Evolutionary conservation across 768 basidiomycete genomes (phyloP).

Genomic region (Infundibulicybe gibba): DNA sequence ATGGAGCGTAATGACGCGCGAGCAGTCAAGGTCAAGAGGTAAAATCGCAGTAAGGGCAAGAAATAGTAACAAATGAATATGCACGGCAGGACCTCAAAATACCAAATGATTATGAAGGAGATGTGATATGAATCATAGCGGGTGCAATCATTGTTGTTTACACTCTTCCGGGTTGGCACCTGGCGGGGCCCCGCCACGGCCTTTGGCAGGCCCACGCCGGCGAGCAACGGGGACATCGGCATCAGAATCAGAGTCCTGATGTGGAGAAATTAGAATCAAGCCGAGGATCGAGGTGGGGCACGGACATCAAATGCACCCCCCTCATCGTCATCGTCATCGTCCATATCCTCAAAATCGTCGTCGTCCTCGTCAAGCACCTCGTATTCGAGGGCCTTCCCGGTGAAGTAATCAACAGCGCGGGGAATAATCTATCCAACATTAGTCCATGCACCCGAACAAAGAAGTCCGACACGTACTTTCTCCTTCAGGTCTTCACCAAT

Average conservation of each 20-base stretch:
- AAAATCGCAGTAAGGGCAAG: too few relatives aligned
- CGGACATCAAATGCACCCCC: constrained; percentile 58
- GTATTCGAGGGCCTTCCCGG: constrained; percentile 90
- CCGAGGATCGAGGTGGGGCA: constrained; percentile 5
- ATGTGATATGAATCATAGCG: too few relatives aligned
- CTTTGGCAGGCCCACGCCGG: constrained; percentile 56
- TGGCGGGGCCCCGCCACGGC: constrained; percentile 37
- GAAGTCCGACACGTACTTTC: constrained; percentile 48
- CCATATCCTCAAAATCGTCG: constrained; percentile 54
- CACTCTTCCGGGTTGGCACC: constrained; percentile 81
- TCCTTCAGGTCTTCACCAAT: constrained; percentile 98
- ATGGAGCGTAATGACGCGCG: too few relatives aligned
- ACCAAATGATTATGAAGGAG: not conserved
- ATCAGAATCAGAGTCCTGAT: constrained; percentile 69
- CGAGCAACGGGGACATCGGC: constrained; percentile 57
- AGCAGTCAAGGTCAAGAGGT: too few relatives aligned
- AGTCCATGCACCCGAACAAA: constrained; percentile 3
- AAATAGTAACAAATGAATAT: too few relatives aligned
- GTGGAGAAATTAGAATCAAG: constrained; percentile 5
- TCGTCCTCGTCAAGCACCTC: constrained; percentile 56
- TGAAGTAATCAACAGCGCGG: constrained; percentile 95
- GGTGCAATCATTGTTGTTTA: constrained; percentile 71
- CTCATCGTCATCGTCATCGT: constrained; percentile 57
- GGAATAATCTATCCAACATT: constrained; percentile 70
- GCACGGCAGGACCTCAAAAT: not conserved